Conservation (phyloP, 192 early-diverging fungal species). For the Linnemannia elongata region DNA sequence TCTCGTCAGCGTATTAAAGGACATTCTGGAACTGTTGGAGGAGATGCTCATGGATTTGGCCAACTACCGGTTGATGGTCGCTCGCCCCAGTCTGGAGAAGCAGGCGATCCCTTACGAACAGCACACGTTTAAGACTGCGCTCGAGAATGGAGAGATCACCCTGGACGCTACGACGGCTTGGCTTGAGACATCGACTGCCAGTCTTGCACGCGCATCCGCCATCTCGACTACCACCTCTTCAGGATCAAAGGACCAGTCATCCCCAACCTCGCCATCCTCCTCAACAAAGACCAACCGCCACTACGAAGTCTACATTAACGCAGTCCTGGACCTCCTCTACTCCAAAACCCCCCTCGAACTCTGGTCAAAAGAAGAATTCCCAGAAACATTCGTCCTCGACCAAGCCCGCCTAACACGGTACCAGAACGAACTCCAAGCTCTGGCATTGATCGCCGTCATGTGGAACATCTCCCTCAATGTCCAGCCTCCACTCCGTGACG, state of each 20-base stretch:
- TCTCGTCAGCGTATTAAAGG: constrained; percentile 61
- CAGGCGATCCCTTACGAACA: constrained; percentile 85
- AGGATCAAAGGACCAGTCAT: constrained; percentile 13
- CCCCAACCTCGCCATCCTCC: not conserved
- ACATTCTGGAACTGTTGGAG: constrained; percentile 74
- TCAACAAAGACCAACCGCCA: constrained; percentile 30
- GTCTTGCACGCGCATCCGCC: constrained; percentile 4
- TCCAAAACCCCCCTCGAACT: constrained; percentile 40
- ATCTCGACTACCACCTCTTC: constrained; percentile 45
- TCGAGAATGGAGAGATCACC: constrained; percentile 57
- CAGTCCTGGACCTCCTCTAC: constrained; percentile 66
- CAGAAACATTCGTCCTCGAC: constrained; percentile 83
- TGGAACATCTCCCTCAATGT: constrained; percentile 79
- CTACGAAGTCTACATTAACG: constrained; percentile 69
- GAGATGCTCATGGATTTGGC: constrained; percentile 86
- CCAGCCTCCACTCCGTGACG: constrained; percentile 44
- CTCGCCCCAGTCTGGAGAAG: constrained; percentile 76
- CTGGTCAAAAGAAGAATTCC: constrained; percentile 48
- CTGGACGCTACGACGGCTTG: constrained; percentile 73
- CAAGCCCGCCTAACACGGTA: constrained; percentile 69
- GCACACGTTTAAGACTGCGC: constrained; percentile 71
- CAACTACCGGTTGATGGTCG: constrained; percentile 77
- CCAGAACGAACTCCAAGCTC: constrained; percentile 81
- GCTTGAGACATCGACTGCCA: constrained; percentile 63
- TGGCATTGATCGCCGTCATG: constrained; percentile 76